Evolutionary conservation across 176 grass and related monocot genomes (phyloP).

Genomic region (Rhynchospora tenuis): DNA sequence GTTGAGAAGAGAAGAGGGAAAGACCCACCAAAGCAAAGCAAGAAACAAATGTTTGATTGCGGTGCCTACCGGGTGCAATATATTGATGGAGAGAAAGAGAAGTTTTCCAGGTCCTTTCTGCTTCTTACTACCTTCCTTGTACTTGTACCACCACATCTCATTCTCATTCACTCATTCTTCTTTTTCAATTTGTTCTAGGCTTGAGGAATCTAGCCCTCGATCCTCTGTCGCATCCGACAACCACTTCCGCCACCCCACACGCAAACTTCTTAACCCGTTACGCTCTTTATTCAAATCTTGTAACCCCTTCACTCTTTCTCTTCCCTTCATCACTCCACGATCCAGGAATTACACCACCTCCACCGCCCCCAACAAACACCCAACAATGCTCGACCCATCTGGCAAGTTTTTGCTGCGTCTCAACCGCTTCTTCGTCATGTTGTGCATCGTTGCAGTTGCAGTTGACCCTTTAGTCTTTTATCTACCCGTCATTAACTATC

Average conservation of each 20-base stretch:
- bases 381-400: constrained; percentile 66
- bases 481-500: constrained; percentile 43
- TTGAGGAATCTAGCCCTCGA: constrained; percentile 75
- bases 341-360: constrained; percentile 28
- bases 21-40: too few species aligned
- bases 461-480: constrained; percentile 86
- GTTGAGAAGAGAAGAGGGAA: too few species aligned
- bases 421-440: constrained; percentile 69
- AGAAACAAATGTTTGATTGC: constrained; percentile 55
- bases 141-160: constrained; percentile 4
- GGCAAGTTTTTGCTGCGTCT: constrained; percentile 59
- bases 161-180: too few species aligned
- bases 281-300: constrained; percentile 26
- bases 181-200: constrained; percentile 25
- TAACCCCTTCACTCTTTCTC: not conserved
- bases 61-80: constrained; percentile 32
- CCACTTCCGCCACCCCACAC: constrained; percentile 28
- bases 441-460: constrained; percentile 72
- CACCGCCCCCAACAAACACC: constrained; percentile 32
- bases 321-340: constrained; percentile 5
- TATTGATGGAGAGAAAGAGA: constrained; percentile 59
- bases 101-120: constrained; percentile 50
- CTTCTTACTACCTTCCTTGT: not conserved
- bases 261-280: constrained; percentile 31
- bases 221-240: constrained; percentile 57